These are phyloP conservation scores for Ceratocystis lukuohia DNA, from an alignment of 2,329 filamentous ascomycete species.

Conservation along the genomic window DNA sequence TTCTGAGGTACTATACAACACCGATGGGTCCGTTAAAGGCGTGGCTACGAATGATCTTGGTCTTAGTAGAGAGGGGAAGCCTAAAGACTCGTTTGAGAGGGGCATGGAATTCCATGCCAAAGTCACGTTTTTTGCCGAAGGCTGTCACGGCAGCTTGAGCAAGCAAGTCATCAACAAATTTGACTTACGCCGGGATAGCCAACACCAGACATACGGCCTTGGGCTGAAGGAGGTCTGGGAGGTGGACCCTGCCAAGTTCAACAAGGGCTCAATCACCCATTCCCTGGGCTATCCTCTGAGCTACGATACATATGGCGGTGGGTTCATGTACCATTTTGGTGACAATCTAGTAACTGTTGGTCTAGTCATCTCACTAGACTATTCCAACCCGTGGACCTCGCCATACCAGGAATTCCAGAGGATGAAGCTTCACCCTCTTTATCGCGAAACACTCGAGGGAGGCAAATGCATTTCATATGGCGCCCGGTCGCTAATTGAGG, in stretches of 20 bases:
- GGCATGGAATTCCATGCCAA: slow-evolving; percentile 97
- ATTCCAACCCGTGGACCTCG: slow-evolving; percentile 89
- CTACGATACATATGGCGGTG: slow-evolving; percentile 82
- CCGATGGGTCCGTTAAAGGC: slow-evolving; percentile 79
- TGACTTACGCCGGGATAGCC: slow-evolving; percentile 73
- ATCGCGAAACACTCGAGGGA: slow-evolving; percentile 73
- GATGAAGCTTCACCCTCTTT: slow-evolving; percentile 94
- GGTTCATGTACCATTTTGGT: slow-evolving; percentile 99
- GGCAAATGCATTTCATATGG: slow-evolving; percentile 97
- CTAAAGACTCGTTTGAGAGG: slow-evolving; percentile 83
- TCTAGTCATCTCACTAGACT: slow-evolving; percentile 85
- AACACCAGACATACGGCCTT: slow-evolving; percentile 88
- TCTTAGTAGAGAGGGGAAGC: slow-evolving; percentile 63
- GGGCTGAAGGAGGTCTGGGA: slow-evolving; percentile 98
- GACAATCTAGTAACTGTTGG: slow-evolving; percentile 91
- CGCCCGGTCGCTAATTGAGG: slow-evolving; percentile 80
- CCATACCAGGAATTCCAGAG: slow-evolving; percentile 96
- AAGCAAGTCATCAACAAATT: slow-evolving; percentile 95
- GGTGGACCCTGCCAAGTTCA: slow-evolving; percentile 81
- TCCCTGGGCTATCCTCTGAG: slow-evolving; percentile 86
- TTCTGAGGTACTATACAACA: slow-evolving; percentile 75
- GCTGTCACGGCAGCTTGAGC: slow-evolving; percentile 86
- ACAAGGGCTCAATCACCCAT: slow-evolving; percentile 72
- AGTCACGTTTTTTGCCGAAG: slow-evolving; percentile 84
- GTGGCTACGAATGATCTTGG: slow-evolving; percentile 95